These are phyloP conservation scores for Microbotryum saponariae DNA, from an alignment of 1,284 basidiomycete genomes.

Conservation along the genomic window DNA sequence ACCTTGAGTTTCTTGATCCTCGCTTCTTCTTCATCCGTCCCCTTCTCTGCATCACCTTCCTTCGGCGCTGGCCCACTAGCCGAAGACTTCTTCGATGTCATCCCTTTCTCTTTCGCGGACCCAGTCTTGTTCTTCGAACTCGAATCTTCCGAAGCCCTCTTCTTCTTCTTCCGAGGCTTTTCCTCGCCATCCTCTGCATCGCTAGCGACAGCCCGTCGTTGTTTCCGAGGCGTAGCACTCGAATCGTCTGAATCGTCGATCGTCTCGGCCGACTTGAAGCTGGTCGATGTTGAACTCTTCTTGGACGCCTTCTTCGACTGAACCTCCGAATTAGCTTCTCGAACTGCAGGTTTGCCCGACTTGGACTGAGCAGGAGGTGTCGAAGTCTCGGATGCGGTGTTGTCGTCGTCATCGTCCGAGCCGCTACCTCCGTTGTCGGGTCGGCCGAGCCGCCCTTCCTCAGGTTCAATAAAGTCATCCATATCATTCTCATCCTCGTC, in stretches of 20 bases:
- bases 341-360: slow-evolving; percentile 5
- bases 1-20: slow-evolving; percentile 24
- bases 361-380: not conserved
- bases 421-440: slow-evolving; percentile 6
- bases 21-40: slow-evolving; percentile 10
- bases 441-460: slow-evolving; percentile 4
- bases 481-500: slow-evolving; percentile 37
- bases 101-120: slow-evolving; percentile 53
- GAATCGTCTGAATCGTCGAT: not conserved
- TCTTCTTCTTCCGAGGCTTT: not conserved
- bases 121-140: slow-evolving; percentile 54
- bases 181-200: not conserved
- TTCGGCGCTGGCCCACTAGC: not conserved
- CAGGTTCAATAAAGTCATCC: slow-evolving; percentile 10
- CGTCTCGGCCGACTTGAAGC: not conserved
- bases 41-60: slow-evolving; percentile 14
- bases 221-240: too few species aligned
- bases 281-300: slow-evolving; percentile 19
- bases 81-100: slow-evolving; percentile 50
- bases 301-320: slow-evolving; percentile 3
- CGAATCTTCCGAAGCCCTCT: slow-evolving; percentile 49
- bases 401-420: slow-evolving; percentile 10
- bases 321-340: not conserved
- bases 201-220: too few species aligned
- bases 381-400: slow-evolving; percentile 13